phyloP scores from a whole-genome alignment of 345 rosid genomes.

The Schrenkiella parvula region DNA sequence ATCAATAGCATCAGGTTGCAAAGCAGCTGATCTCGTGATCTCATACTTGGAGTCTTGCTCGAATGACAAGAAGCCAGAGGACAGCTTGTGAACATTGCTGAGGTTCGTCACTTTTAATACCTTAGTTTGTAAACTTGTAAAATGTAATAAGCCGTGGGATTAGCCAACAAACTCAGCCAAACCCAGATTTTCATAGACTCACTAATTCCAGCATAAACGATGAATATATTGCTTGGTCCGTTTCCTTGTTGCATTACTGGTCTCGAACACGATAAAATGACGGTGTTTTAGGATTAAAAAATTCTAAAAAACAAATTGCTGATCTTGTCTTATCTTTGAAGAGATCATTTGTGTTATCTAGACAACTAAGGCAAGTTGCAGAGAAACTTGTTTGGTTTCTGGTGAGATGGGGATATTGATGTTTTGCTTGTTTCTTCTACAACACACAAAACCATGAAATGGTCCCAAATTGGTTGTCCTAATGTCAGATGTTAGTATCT shows the following conservation, averaged over 20 bases:
- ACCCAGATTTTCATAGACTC: neutral
- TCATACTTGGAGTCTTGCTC: slow-evolving; percentile 66
- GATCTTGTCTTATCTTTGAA: slow-evolving; percentile 15
- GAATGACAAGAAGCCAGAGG: slow-evolving; percentile 28
- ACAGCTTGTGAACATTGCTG: slow-evolving; percentile 21
- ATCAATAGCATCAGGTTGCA: slow-evolving; percentile 76
- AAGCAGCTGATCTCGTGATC: slow-evolving; percentile 83
- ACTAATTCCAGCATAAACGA: neutral
- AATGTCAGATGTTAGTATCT: slow-evolving; percentile 16
- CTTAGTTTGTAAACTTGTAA: slow-evolving; percentile 22
- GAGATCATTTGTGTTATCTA: slow-evolving; percentile 1
- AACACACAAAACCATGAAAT: slow-evolving; percentile 5
- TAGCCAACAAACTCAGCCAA: slow-evolving; percentile 16
- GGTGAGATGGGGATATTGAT: slow-evolving; percentile 27
- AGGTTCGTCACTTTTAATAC: slow-evolving; percentile 15
- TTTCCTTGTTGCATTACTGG: neutral
- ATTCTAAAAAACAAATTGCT: neutral
- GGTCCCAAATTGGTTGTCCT: slow-evolving; percentile 32
- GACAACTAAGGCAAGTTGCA: neutral
- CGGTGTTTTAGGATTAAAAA: neutral
- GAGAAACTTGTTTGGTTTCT: slow-evolving; percentile 26
- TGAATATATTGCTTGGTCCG: neutral
- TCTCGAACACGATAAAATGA: neutral
- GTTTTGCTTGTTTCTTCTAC: slow-evolving; percentile 11
- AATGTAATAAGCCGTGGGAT: slow-evolving; percentile 14